Conservation (phyloP, 2,329 filamentous ascomycete species). For the Xenoacremonium recifei region DNA sequence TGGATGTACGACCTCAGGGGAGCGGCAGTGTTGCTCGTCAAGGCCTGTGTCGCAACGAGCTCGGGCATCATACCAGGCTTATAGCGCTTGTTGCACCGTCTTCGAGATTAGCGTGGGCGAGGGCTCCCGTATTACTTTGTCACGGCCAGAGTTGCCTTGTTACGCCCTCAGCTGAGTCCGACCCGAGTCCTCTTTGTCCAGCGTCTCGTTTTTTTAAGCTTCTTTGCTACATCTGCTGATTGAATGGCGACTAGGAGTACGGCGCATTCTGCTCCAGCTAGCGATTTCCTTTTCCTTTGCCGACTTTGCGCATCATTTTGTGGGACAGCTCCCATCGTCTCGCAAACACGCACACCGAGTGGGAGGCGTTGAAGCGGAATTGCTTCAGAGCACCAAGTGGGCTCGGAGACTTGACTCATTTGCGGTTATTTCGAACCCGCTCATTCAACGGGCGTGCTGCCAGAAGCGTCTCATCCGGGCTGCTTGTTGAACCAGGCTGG, state of each 20-base stretch:
- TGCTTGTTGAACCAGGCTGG: conserved; percentile 13
- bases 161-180: conserved; percentile 7
- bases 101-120: conserved; percentile 27
- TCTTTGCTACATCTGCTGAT: too few relatives aligned
- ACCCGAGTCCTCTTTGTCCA: too few relatives aligned
- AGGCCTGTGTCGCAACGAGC: conserved; percentile 15
- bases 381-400: too few relatives aligned
- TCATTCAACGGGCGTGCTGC: not conserved
- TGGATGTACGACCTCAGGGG: conserved; percentile 19
- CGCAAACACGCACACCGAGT: too few relatives aligned
- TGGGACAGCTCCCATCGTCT: too few relatives aligned
- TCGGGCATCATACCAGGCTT: conserved; percentile 13
- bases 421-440: not conserved
- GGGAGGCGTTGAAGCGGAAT: too few relatives aligned
- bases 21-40: conserved; percentile 12
- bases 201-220: too few relatives aligned
- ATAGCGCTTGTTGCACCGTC: conserved; percentile 23
- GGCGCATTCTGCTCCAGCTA: too few relatives aligned
- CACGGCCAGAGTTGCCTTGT: conserved; percentile 11
- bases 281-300: too few relatives aligned
- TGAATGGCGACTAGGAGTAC: too few relatives aligned
- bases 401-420: too few relatives aligned
- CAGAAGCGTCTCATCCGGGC: conserved; percentile 1
- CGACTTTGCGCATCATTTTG: too few relatives aligned
- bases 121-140: conserved; percentile 18